Evolutionary conservation across 805 yeast genomes (phyloP).

Genomic region (Millerozyma acaciae): DNA sequence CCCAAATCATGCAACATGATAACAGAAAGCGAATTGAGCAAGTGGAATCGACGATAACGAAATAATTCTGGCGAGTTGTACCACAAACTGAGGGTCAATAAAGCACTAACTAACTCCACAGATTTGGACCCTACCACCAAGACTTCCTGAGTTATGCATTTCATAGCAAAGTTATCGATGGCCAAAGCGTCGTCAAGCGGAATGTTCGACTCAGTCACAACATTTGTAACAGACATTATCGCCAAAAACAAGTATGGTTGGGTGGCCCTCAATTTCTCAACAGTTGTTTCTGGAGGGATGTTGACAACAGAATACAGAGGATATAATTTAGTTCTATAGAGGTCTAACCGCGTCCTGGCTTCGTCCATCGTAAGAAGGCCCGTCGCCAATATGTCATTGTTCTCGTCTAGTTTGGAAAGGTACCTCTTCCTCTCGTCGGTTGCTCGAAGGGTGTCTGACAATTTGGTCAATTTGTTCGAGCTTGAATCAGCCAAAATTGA

Average conservation of each 20-base stretch:
- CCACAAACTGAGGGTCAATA: slow-evolving; percentile 67
- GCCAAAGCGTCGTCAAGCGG: slow-evolving; percentile 38
- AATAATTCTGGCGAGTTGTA: slow-evolving; percentile 81
- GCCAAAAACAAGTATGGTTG: slow-evolving; percentile 63
- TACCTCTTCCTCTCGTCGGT: slow-evolving; percentile 40
- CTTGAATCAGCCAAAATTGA: slow-evolving; percentile 31
- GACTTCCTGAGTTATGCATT: slow-evolving; percentile 52
- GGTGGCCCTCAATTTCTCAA: slow-evolving; percentile 45
- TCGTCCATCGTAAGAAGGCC: slow-evolving; percentile 59
- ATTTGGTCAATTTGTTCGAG: slow-evolving; percentile 31
- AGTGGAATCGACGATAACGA: slow-evolving; percentile 72
- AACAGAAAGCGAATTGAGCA: slow-evolving; percentile 61
- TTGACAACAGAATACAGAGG: slow-evolving; percentile 54
- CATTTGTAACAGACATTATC: slow-evolving; percentile 58
- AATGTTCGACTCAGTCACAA: slow-evolving; percentile 27
- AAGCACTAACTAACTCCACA: slow-evolving; percentile 59
- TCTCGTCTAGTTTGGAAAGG: slow-evolving; percentile 21
- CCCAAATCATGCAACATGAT: slow-evolving; percentile 76
- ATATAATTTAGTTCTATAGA: slow-evolving; percentile 48
- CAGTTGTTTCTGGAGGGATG: slow-evolving; percentile 41
- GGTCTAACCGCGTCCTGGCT: slow-evolving; percentile 49
- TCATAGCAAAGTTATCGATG: slow-evolving; percentile 52
- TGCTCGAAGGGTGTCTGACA: slow-evolving; percentile 45
- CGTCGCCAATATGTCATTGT: slow-evolving; percentile 49
- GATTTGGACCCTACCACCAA: slow-evolving; percentile 69